Base-by-base conservation (phyloP, 768 basidiomycete genomes). In the Krasilnikovozyma curviuscula region DNA sequence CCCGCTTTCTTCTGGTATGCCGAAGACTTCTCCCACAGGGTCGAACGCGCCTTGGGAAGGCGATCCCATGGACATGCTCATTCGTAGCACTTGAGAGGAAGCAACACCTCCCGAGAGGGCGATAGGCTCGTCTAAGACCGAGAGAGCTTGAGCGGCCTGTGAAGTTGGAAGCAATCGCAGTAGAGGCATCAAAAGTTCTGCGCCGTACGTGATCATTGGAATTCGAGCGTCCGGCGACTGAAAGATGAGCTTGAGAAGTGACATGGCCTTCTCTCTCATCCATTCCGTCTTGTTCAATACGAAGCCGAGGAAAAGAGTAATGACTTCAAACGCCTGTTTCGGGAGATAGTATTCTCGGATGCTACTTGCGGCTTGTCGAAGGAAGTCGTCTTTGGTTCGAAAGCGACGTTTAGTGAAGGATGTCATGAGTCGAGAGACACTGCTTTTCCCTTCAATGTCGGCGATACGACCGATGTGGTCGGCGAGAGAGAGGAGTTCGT, bases 51-150 rank as follows among this genome's bases (percentile, higher is more conserved):
- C 65, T 63, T 14, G 70, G 63, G 25, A 70, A 72, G 21, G 71
- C 61, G 54, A 40, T 10, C 50, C 50, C 29, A 52, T 38, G 7
- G 81, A 78, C 75, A 88, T 78, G 63, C 85, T 86, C 83, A 89
- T 85, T 6, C 83, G 75, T 21, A 89, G 69, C n/a, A 88, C 81
- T 55, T 84, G 80, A 50, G 80, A 80, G 1, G 83, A 82, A 0
- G 78, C 72, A 79, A 33, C 52, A 28, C 40, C 56, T 50, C 35
- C 77, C 75, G 76, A 75, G 66, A 86, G 79, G 18, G 72, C 74
- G 64, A 83, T 76, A 0, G 86, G 86, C 56, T 88, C 81, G 57
- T 93, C 86, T 6, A 95, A 71, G n/a, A 95, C 84, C 40, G 89
- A 88, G 40, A 95, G 70, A 1, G 86, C 88, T 53, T 82, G 76